Evolutionary conservation across 192 early-diverging fungal genomes (phyloP).

Genomic region (Coemansia sp.): DNA sequence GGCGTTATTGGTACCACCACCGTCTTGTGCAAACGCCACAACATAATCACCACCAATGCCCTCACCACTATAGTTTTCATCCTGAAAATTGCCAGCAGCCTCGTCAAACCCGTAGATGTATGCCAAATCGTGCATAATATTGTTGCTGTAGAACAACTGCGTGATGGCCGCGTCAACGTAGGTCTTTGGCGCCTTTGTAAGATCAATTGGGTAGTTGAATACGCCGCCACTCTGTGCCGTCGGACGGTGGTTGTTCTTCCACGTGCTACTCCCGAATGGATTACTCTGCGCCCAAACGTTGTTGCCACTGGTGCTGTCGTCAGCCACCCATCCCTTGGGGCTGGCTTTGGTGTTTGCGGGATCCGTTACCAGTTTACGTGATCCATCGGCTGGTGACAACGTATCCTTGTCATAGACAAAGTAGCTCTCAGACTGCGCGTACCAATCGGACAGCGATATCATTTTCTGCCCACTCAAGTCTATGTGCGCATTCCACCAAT

Average conservation of each 20-base stretch:
- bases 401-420: constrained; percentile 77
- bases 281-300: constrained; percentile 97
- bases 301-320: constrained; percentile 67
- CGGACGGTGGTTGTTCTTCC: constrained; percentile 76
- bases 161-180: constrained; percentile 82
- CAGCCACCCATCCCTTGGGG: constrained; percentile 87
- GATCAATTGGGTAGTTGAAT: constrained; percentile 77
- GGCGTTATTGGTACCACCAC: constrained; percentile 88
- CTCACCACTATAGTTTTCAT: constrained; percentile 73
- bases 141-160: constrained; percentile 92
- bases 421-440: constrained; percentile 68
- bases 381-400: constrained; percentile 72
- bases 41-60: constrained; percentile 79
- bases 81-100: constrained; percentile 92
- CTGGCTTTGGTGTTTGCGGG: constrained; percentile 60
- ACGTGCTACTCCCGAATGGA: constrained; percentile 68
- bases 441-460: constrained; percentile 79
- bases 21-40: constrained; percentile 90
- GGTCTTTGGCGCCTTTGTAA: constrained; percentile 60
- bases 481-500: constrained; percentile 80
- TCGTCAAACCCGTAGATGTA: constrained; percentile 91
- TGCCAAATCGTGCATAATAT: constrained; percentile 89
- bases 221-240: constrained; percentile 9
- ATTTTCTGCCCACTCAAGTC: constrained; percentile 62
- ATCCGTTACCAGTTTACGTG: constrained; percentile 56